Base-by-base conservation (phyloP, 1,284 basidiomycete genomes). In the Naganishia liquefaciens region DNA sequence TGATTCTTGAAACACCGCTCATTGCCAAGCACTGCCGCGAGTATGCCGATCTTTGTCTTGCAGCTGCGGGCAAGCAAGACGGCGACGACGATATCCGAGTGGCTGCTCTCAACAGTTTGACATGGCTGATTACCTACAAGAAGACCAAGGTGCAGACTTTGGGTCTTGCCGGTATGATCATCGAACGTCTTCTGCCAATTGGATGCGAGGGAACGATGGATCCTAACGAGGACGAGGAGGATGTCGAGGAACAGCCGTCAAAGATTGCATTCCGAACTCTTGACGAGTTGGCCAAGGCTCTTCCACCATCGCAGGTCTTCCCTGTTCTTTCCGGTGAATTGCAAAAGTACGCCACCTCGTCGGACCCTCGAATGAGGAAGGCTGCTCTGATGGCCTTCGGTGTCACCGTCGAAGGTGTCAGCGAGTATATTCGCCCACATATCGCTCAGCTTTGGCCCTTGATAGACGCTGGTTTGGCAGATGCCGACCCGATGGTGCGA, bases 121-220 rank as follows among this genome's bases (percentile, higher is more conserved):
- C 93, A 74, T 99, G 95, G 95, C 93, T 89, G 54, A 88, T 96
- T 66, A 89, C 91, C 81, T 95, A 95, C 82, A 99, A 98, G 87
- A 97, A 96, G 81, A 89, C 89, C 68, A 96, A 95, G 80, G 87
- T 99, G 46, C 93, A 97, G 80, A 86, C 85, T 71, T 84, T 94
- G 68, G 86, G 87, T 74, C 84, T 99, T 60, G 92, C 92, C 21
- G 87, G 87, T 68, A 86, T 87, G 43, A 94, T 99, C 74, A 85
- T 99, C 65, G 87, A 91, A 72, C 90, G 90, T 37, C 85, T 99
- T 52, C 90, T 99, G 84, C 92, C 93, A 60, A 91, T 99, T 73
- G 90, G 92, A 15, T 89, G 90, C 44, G 95, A 99, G 81, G 85
- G 87, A 43, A 89, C 91, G 74, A 87, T 88, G 19, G 89, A 91